phyloP scores from a whole-genome alignment of 2,329 filamentous ascomycete species.

The Teratosphaeria destructans region DNA sequence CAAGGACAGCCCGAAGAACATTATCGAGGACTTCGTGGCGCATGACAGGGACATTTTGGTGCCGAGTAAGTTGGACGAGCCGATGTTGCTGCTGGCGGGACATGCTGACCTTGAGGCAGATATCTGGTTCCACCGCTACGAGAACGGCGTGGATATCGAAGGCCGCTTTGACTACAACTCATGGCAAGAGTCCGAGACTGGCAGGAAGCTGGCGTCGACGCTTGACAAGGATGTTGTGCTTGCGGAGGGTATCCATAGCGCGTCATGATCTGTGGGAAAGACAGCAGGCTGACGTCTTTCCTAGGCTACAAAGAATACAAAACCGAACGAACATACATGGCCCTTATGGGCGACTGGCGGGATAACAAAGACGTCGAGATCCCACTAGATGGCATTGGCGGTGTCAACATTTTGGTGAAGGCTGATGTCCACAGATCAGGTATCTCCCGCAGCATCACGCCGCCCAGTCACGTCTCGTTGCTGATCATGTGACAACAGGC shows the following conservation, averaged over 20 bases:
- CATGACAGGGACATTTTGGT: conserved; percentile 90
- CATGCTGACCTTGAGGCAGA: conserved; percentile 43
- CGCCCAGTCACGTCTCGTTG: neutral
- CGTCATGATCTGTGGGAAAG: neutral
- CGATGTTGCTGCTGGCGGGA: neutral
- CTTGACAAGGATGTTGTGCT: conserved; percentile 74
- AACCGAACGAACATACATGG: conserved; percentile 84
- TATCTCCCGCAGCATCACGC: conserved; percentile 32
- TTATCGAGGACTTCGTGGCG: conserved; percentile 89
- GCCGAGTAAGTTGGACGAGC: conserved; percentile 62
- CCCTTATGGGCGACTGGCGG: conserved; percentile 81
- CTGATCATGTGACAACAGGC: conserved; percentile 40
- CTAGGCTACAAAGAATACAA: conserved; percentile 85
- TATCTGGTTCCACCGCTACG: conserved; percentile 92
- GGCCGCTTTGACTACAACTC: conserved; percentile 99
- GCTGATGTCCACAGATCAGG: conserved; percentile 93
- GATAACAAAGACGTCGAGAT: conserved; percentile 88
- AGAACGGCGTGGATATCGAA: conserved; percentile 71
- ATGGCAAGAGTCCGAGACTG: conserved; percentile 89
- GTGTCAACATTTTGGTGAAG: conserved; percentile 95
- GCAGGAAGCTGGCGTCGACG: conserved; percentile 58
- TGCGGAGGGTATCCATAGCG: conserved; percentile 58
- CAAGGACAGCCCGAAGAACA: conserved; percentile 72
- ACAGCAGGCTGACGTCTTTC: neutral
- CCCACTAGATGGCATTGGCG: conserved; percentile 87